Conservation (phyloP, 2,329 filamentous ascomycete species). For the Mycosphaerella sp. region DNA sequence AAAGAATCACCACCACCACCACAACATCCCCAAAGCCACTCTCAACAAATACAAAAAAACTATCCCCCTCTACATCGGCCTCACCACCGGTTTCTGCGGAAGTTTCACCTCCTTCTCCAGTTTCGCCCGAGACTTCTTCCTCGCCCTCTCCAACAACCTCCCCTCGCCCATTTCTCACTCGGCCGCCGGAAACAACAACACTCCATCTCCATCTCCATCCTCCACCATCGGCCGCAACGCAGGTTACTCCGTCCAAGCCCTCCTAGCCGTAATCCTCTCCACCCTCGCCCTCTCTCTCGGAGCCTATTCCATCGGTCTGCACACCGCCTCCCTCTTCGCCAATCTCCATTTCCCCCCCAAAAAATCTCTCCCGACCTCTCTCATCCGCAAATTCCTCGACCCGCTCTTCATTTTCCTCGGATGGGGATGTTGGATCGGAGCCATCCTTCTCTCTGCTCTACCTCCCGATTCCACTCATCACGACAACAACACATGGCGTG, state of each 20-base stretch:
- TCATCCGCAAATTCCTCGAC: slow-evolving; percentile 59
- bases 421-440: slow-evolving; percentile 69
- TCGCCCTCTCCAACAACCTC: slow-evolving; percentile 71
- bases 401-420: slow-evolving; percentile 57
- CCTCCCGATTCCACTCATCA: slow-evolving; percentile 47
- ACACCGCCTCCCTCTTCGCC: slow-evolving; percentile 61
- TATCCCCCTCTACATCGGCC: slow-evolving; percentile 78
- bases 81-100: slow-evolving; percentile 81
- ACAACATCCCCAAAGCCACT: too few relatives aligned
- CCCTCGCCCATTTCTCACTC: slow-evolving; percentile 44
- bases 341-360: slow-evolving; percentile 28
- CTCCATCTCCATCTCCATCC: slow-evolving; percentile 19
- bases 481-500: slow-evolving; percentile 61
- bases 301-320: slow-evolving; percentile 65
- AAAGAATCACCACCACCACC: too few relatives aligned
- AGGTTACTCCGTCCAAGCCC: slow-evolving; percentile 76
- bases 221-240: slow-evolving; percentile 50
- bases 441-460: slow-evolving; percentile 63
- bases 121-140: slow-evolving; percentile 73
- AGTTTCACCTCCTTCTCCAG: slow-evolving; percentile 86
- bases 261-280: slow-evolving; percentile 65
- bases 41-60: slow-evolving; percentile 64
- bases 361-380: neutral
- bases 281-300: slow-evolving; percentile 65
- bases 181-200: slow-evolving; percentile 8